phyloP scores from a whole-genome alignment of 768 basidiomycete species.

The Phaeolepiota aurea region DNA sequence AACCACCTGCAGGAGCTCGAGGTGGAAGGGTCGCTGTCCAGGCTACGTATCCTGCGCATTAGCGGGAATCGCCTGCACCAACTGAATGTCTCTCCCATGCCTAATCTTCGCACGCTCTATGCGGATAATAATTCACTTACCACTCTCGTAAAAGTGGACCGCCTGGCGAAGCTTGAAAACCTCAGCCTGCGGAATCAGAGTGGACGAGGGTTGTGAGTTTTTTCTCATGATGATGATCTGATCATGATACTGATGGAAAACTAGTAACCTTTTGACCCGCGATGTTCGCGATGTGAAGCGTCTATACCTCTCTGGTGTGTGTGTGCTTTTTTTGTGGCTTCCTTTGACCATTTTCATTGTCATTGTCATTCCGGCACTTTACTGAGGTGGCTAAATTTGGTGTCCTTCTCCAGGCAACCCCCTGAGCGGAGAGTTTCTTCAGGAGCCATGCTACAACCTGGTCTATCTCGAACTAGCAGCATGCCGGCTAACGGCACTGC shows the following conservation, averaged over 20 bases:
- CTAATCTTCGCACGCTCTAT: slow-evolving; percentile 82
- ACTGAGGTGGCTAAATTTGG: slow-evolving; percentile 7
- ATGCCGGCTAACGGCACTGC: slow-evolving; percentile 73
- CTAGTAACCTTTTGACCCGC: slow-evolving; percentile 41
- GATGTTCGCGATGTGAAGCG: slow-evolving; percentile 90
- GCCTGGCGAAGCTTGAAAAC: slow-evolving; percentile 73
- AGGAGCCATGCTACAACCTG: slow-evolving; percentile 79
- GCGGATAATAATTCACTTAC: slow-evolving; percentile 75
- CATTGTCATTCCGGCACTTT: background rate
- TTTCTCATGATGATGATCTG: slow-evolving; percentile 14
- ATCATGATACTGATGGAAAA: slow-evolving; percentile 7
- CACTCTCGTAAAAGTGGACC: slow-evolving; percentile 41
- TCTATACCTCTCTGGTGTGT: slow-evolving; percentile 88
- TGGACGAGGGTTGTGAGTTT: slow-evolving; percentile 64
- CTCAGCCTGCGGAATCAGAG: slow-evolving; percentile 87
- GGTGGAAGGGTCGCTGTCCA: slow-evolving; percentile 46
- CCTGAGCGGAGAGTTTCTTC: slow-evolving; percentile 49
- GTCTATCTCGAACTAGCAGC: slow-evolving; percentile 87
- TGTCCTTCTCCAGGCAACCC: slow-evolving; percentile 73
- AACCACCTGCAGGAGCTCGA: slow-evolving; percentile 56
- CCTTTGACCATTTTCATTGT: slow-evolving; percentile 3
- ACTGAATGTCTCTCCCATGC: slow-evolving; percentile 56
- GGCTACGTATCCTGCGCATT: slow-evolving; percentile 75
- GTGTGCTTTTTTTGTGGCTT: slow-evolving; percentile 3
- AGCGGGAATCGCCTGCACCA: slow-evolving; percentile 72